phyloP scores from a whole-genome alignment of 345 rosid species.

The Camelina laxa region DNA sequence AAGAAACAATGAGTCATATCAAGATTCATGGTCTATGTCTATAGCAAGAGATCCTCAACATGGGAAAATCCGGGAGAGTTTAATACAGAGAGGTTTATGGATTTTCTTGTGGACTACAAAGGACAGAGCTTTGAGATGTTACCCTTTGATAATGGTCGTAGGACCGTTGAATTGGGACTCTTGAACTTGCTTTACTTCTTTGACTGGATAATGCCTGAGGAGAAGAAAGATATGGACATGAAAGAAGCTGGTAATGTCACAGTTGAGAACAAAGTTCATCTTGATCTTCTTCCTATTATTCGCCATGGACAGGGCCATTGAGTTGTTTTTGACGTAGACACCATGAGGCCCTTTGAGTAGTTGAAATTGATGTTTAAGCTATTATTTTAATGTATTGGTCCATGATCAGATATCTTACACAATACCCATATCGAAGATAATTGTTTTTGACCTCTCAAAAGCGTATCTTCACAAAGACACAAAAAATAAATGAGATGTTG shows the following conservation, averaged over 20 bases:
- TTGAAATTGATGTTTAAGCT: not conserved
- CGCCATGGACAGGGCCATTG: not conserved
- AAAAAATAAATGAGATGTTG: no score
- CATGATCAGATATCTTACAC: no score
- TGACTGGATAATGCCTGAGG: no score
- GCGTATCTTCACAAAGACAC: no score
- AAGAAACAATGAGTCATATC: slow-evolving; percentile 52
- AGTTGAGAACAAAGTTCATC: slow-evolving; percentile 20
- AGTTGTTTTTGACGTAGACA: not conserved
- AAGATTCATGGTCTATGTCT: slow-evolving; percentile 33
- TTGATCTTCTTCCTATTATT: not conserved
- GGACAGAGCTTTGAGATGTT: not conserved
- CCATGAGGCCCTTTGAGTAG: not conserved
- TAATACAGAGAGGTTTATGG: not conserved
- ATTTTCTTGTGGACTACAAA: not conserved
- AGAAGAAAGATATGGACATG: no score
- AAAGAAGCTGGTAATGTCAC: not conserved
- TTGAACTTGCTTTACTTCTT: no score
- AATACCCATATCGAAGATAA: no score
- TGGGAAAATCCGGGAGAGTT: not conserved
- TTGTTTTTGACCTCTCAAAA: no score
- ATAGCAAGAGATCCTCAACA: not conserved
- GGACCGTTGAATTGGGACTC: not conserved
- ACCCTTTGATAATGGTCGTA: not conserved
- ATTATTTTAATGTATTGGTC: no score